Evolutionary conservation across 805 yeast genomes (phyloP).

Genomic region (Candida corydali): DNA sequence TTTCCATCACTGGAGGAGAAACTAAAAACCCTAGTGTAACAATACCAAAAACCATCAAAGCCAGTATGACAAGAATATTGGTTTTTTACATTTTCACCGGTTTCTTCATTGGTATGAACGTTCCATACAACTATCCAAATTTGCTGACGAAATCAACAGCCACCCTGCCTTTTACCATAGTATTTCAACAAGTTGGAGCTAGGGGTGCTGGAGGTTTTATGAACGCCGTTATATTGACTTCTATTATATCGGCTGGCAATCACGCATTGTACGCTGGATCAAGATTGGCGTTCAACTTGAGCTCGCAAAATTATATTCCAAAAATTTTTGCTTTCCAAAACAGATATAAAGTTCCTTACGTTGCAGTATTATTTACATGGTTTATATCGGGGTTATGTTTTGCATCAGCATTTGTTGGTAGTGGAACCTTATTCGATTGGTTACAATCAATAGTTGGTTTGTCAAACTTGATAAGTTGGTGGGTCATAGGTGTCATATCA

Average conservation of each 20-base stretch:
- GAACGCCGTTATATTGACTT: slow-evolving; percentile 54
- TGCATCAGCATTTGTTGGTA: slow-evolving; percentile 53
- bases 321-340: slow-evolving; percentile 39
- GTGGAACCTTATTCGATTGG: slow-evolving; percentile 53
- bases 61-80: slow-evolving; percentile 29
- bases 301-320: slow-evolving; percentile 46
- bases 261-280: slow-evolving; percentile 51
- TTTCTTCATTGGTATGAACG: slow-evolving; percentile 39
- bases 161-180: slow-evolving; percentile 41
- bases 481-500: slow-evolving; percentile 45
- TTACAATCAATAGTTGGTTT: slow-evolving; percentile 50
- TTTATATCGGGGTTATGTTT: slow-evolving; percentile 54
- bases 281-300: slow-evolving; percentile 46
- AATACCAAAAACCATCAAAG: slow-evolving; percentile 28
- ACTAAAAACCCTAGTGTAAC: slow-evolving; percentile 24
- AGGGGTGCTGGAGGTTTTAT: slow-evolving; percentile 38
- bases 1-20: slow-evolving; percentile 33
- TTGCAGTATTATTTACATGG: slow-evolving; percentile 49
- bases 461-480: slow-evolving; percentile 50
- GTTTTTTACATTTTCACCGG: slow-evolving; percentile 35
- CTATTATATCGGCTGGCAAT: slow-evolving; percentile 53
- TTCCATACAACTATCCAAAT: slow-evolving; percentile 35
- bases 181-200: slow-evolving; percentile 40
- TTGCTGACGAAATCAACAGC: slow-evolving; percentile 23
- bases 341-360: slow-evolving; percentile 44